Evolutionary conservation across 768 basidiomycete genomes (phyloP).

Genomic region (Neoboletus magnificus): DNA sequence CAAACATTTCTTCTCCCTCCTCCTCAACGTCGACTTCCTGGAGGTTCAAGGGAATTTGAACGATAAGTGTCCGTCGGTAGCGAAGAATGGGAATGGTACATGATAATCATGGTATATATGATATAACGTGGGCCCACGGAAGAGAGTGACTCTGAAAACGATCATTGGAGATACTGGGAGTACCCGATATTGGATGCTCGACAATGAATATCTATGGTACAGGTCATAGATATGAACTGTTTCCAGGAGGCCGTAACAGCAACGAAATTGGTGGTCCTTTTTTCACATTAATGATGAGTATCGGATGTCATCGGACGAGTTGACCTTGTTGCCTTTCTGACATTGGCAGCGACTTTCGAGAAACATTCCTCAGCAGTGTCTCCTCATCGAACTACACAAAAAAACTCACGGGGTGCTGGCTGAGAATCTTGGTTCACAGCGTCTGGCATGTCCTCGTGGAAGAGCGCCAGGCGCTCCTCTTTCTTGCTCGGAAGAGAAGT

Average conservation of each 20-base stretch:
- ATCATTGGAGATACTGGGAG: not conserved
- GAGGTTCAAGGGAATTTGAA: not conserved
- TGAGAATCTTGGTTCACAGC: not conserved
- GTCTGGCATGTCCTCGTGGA: not conserved
- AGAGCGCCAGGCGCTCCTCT: constrained; percentile 6
- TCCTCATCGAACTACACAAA: not conserved
- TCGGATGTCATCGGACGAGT: not conserved
- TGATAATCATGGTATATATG: not conserved
- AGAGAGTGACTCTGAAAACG: not conserved
- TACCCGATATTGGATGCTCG: not conserved
- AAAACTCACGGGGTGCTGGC: not conserved
- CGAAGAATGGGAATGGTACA: not conserved
- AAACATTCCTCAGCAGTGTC: not conserved
- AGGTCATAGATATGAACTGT: not conserved
- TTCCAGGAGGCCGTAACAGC: not conserved
- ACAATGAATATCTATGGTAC: not conserved
- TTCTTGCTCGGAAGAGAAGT: constrained; percentile 1
- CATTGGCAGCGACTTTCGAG: not conserved
- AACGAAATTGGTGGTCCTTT: not conserved
- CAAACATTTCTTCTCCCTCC: too few species aligned
- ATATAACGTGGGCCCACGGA: not conserved
- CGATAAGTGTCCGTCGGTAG: not conserved
- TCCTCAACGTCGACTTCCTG: too few species aligned
- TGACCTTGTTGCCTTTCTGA: not conserved
- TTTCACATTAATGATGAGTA: not conserved